A percentile compares a stretch with the other conserved stretches of the same genome.
These are phyloP conservation scores for Backusella circina DNA, from an alignment of 192 early-diverging fungal species.

Conservation along the genomic window DNA sequence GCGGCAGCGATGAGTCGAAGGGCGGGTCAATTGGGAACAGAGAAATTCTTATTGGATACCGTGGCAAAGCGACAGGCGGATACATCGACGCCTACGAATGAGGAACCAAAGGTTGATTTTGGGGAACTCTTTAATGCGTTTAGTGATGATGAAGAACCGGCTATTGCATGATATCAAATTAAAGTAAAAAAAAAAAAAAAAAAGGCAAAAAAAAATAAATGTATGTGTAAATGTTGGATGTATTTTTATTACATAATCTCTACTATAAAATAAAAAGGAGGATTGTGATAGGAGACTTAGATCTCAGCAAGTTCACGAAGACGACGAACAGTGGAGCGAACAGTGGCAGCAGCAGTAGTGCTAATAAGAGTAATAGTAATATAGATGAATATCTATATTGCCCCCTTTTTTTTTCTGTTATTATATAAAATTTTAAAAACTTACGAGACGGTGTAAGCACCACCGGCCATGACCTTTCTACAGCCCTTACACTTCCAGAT, in stretches of 20 bases:
- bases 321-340: slow-evolving; percentile 97
- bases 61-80: not conserved
- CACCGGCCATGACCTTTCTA: slow-evolving; percentile 82
- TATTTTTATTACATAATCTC: slow-evolving; percentile 14
- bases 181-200: slow-evolving; percentile 1
- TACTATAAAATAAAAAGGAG: not conserved
- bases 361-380: slow-evolving; percentile 2
- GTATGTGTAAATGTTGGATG: not conserved
- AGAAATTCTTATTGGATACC: not conserved
- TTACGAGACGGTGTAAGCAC: slow-evolving; percentile 49
- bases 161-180: not conserved
- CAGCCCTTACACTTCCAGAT: slow-evolving; percentile 99
- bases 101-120: not conserved
- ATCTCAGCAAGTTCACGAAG: slow-evolving; percentile 89
- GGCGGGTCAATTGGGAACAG: not conserved
- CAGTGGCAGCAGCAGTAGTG: slow-evolving; percentile 87
- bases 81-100: not conserved
- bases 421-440: slow-evolving; percentile 1
- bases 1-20: slow-evolving; percentile 22
- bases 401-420: not conserved
- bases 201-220: not conserved
- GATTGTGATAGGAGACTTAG: slow-evolving; percentile 44
- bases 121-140: slow-evolving; percentile 8
- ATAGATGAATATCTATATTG: not conserved
- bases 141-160: slow-evolving; percentile 29